These are phyloP conservation scores for Malassezia yamatoensis DNA, from an alignment of 1,284 basidiomycete genomes.

Conservation along the genomic window DNA sequence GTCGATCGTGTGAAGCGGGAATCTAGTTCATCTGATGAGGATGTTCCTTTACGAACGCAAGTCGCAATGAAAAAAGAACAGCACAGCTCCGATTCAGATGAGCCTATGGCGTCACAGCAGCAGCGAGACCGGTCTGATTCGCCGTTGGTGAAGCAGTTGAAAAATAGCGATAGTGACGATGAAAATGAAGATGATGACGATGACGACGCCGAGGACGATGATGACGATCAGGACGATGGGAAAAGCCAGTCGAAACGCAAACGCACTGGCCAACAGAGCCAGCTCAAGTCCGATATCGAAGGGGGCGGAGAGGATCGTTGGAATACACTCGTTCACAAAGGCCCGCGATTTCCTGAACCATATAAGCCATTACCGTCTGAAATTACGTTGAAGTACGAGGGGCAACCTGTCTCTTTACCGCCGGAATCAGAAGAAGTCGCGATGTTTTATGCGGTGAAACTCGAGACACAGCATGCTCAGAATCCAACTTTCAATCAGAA, in stretches of 20 bases:
- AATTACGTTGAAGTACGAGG: conserved; percentile 93
- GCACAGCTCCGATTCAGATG: conserved; percentile 23
- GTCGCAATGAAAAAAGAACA: conserved; percentile 23
- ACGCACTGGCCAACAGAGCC: conserved; percentile 14
- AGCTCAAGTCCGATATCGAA: conserved; percentile 29
- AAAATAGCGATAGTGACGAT: conserved; percentile 12
- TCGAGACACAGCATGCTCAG: conserved; percentile 85
- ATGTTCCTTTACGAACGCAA: conserved; percentile 49
- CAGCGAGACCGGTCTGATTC: conserved; percentile 20
- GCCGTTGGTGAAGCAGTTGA: conserved; percentile 22
- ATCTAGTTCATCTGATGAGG: conserved; percentile 16
- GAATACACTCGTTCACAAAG: conserved; percentile 83
- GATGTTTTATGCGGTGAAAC: conserved; percentile 83
- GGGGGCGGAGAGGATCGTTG: conserved; percentile 56
- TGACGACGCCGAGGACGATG: conserved; percentile 20
- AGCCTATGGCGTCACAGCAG: conserved; percentile 22
- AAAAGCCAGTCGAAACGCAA: conserved; percentile 18
- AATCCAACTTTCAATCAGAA: conserved; percentile 85
- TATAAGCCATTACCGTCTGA: conserved; percentile 74
- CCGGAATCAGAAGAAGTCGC: conserved; percentile 90
- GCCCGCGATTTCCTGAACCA: conserved; percentile 88
- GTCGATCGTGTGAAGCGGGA: conserved; percentile 19
- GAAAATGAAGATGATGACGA: conserved; percentile 20
- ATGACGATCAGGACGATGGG: conserved; percentile 16
- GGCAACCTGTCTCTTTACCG: conserved; percentile 67